Base-by-base conservation (phyloP, 495 filamentous ascomycete genomes). In the Xylaria flabelliformis region DNA sequence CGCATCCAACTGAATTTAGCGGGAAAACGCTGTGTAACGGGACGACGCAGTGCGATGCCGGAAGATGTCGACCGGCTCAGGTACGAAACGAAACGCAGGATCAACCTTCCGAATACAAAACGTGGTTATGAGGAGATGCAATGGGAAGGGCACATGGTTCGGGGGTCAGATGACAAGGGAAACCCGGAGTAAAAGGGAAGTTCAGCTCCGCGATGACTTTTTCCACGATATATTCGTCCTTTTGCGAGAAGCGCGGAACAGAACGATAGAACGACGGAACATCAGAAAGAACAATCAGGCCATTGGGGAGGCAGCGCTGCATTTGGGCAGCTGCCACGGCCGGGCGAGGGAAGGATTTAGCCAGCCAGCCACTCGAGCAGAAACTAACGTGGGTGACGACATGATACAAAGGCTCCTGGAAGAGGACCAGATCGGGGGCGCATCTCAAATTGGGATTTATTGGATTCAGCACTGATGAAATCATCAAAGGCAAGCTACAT, bases 401-500 rank as follows among this genome's bases (percentile, higher is more conserved):
- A 56, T 32, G 53, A 6, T 17, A 32, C 53, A 56, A 56, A 32
- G 13, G 13, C 21, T 55, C 51, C 36, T 46, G 13, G 41, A 13
- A 9, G 19, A 12, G 34, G 34, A 63, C n/a, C 61, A 0, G 39
- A 64, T 48, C 42, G 62, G 62, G 26, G 26, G 42, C 42, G 32
- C 34, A 64, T 46, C 62, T 46, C 36, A 15, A 15, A 8, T 29
- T 50, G 32, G 55, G 29, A 9, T 39, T 4, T 34, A 24, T 34
- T 10, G 10, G 0, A 2, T 42, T 13, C 39, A 58, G 34, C 26
- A 75, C 72, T 67, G 66, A 79, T 79, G 77, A 77, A 79, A 79
- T 79, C 77, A 78, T 74, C 36, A 53, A 32, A 34, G 8, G 5
- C 42, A 58, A 75, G 73, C 73, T 66, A 73, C 73, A 77, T 75